Evolutionary conservation across 257 asterid genomes (phyloP).

Genomic region (Parsonsia alboflavescens): DNA sequence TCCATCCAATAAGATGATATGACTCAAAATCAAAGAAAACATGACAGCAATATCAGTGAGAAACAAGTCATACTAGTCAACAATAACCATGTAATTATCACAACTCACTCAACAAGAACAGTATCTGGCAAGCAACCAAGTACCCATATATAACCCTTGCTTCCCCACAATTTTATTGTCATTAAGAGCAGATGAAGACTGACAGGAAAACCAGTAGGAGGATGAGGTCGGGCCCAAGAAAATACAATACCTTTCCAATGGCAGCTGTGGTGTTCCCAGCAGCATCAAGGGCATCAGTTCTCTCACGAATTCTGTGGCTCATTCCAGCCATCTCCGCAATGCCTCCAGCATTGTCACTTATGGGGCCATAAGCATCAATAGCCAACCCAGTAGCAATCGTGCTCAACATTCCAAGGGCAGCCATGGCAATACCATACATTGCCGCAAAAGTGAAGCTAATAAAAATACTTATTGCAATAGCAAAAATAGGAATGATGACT

Average conservation of each 20-base stretch:
- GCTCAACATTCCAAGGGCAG: constrained; percentile 95
- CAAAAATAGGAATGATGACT: constrained; percentile 83
- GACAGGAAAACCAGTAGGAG: no score
- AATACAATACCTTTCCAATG: constrained; percentile 63
- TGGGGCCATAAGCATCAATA: constrained; percentile 95
- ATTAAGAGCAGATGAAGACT: background rate
- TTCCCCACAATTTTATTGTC: background rate
- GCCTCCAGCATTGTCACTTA: constrained; percentile 94
- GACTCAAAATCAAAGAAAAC: background rate
- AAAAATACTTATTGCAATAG: constrained; percentile 75
- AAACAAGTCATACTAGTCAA: background rate
- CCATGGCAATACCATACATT: constrained; percentile 87
- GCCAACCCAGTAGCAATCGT: constrained; percentile 92
- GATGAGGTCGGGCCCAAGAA: background rate
- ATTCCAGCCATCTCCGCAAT: constrained; percentile 98
- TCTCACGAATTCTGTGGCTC: constrained; percentile 86
- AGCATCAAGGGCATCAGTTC: constrained; percentile 96
- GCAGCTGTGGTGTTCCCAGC: constrained; percentile 98
- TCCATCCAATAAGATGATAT: background rate
- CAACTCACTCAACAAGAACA: no score
- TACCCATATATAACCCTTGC: no score
- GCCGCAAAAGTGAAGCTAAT: constrained; percentile 88
- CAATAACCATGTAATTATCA: no score
- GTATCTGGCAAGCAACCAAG: no score
- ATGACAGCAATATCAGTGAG: background rate